Percentiles rank a stretch among this genome's conserved stretches.
Evolutionary conservation across 108 stramenopile species (phyloP).

Genomic region (Nannochloropsis gaditana): DNA sequence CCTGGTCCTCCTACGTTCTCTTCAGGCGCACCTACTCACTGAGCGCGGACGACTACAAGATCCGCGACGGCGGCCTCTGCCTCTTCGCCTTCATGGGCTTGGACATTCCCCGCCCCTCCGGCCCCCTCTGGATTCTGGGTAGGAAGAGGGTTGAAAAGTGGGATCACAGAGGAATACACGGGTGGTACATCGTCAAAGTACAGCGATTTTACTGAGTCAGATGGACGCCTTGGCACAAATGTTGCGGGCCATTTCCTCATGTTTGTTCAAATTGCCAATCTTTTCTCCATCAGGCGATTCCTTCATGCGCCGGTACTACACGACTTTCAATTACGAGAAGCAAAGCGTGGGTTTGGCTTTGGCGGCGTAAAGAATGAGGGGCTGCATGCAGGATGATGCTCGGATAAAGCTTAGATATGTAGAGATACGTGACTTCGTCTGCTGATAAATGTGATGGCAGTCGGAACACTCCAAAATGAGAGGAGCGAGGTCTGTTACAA

Average conservation of each 20-base stretch:
- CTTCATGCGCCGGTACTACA: neutral
- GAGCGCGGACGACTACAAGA: constrained; percentile 62
- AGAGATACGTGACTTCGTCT: neutral
- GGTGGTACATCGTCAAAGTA: neutral
- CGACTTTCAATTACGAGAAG: neutral
- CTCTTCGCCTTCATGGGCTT: constrained; percentile 86
- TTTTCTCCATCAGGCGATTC: neutral
- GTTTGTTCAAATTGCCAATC: no score
- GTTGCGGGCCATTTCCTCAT: neutral
- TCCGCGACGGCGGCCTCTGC: constrained; percentile 62
- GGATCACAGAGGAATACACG: neutral
- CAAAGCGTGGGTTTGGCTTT: neutral
- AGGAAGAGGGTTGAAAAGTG: neutral
- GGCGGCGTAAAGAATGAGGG: neutral
- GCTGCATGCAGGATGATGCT: neutral
- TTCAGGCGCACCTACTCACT: constrained; percentile 57
- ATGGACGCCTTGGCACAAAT: neutral
- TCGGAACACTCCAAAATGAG: neutral
- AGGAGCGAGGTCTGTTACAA: neutral
- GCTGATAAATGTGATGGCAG: neutral
- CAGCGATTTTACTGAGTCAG: neutral
- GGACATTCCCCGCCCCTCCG: constrained; percentile 63
- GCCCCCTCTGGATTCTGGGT: constrained; percentile 74
- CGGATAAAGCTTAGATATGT: neutral
- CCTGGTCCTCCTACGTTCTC: neutral